Conservation (phyloP, 805 yeast genomes). For the Nakazawaea molendinolei region DNA sequence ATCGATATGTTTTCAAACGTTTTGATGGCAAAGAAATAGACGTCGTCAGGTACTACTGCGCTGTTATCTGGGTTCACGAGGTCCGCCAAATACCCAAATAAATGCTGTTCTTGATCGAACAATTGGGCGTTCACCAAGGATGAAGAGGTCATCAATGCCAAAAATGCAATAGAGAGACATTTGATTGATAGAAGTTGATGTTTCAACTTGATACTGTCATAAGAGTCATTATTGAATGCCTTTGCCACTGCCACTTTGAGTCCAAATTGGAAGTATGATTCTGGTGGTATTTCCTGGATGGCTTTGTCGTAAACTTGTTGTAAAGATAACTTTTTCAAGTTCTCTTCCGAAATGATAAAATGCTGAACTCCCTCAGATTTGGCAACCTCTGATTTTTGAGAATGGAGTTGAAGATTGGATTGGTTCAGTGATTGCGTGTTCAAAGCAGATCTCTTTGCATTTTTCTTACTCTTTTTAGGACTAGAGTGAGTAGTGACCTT, state of each 20-base stretch:
- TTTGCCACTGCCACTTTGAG: conserved; percentile 60
- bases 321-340: conserved; percentile 43
- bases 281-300: conserved; percentile 47
- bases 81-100: conserved; percentile 63
- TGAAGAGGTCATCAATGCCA: conserved; percentile 49
- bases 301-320: conserved; percentile 65
- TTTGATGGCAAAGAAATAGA: conserved; percentile 55
- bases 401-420: conserved; percentile 4
- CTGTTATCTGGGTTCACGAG: conserved; percentile 60
- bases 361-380: conserved; percentile 41
- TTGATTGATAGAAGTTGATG: conserved; percentile 55
- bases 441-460: conserved; percentile 15
- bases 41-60: conserved; percentile 35
- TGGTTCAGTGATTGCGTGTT: conserved; percentile 13
- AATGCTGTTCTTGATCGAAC: conserved; percentile 66
- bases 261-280: conserved; percentile 58
- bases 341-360: conserved; percentile 47
- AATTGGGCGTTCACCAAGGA: conserved; percentile 57
- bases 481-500: conserved; percentile 1
- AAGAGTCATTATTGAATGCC: conserved; percentile 55
- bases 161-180: conserved; percentile 59
- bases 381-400: conserved; percentile 5
- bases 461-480: conserved; percentile 16
- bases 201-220: conserved; percentile 49
- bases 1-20: conserved; percentile 65